Percentiles rank a stretch among this genome's conserved stretches.
Evolutionary conservation across 1,139 yeast species (phyloP).

Genomic region (Debaryomyces nepalensis): DNA sequence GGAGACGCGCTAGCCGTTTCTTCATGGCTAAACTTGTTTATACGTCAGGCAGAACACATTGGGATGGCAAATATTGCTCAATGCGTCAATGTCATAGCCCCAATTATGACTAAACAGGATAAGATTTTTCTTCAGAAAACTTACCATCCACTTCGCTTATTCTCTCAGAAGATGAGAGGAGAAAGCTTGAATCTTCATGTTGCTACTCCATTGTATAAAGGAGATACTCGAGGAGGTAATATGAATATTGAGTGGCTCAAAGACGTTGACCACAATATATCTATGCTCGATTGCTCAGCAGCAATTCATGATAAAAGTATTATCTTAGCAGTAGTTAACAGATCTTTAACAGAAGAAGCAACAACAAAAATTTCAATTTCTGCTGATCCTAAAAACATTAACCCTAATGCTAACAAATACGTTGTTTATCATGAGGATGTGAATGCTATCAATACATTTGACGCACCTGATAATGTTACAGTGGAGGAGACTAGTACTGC

Average conservation of each 20-base stretch:
- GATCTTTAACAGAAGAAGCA: slow-evolving; percentile 26
- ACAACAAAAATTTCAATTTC: slow-evolving; percentile 23
- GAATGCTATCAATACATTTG: slow-evolving; percentile 26
- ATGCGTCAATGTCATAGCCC: slow-evolving; percentile 37
- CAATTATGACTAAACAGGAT: slow-evolving; percentile 32
- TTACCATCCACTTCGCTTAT: slow-evolving; percentile 30
- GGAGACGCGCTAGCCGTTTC: slow-evolving; percentile 38
- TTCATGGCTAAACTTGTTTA: slow-evolving; percentile 36
- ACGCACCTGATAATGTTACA: slow-evolving; percentile 20
- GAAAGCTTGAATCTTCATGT: slow-evolving; percentile 31
- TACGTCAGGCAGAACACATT: slow-evolving; percentile 31
- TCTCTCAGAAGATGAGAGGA: slow-evolving; percentile 36
- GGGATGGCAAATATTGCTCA: slow-evolving; percentile 41
- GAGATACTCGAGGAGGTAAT: slow-evolving; percentile 22
- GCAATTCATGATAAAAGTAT: slow-evolving; percentile 22
- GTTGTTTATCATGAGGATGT: slow-evolving; percentile 32
- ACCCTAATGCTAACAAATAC: slow-evolving; percentile 18
- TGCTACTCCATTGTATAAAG: slow-evolving; percentile 28
- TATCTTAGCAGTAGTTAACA: slow-evolving; percentile 31
- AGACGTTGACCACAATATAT: slow-evolving; percentile 24
- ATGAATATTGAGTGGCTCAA: slow-evolving; percentile 14
- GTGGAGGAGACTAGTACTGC: slow-evolving; percentile 14
- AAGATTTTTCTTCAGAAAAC: slow-evolving; percentile 33
- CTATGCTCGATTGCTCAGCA: slow-evolving; percentile 29
- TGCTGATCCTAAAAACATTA: slow-evolving; percentile 17